A percentile compares a stretch with the other conserved stretches of the same genome.
These are phyloP conservation scores for Arthroderma sp. DNA, from an alignment of 2,329 filamentous ascomycete species.

Conservation along the genomic window DNA sequence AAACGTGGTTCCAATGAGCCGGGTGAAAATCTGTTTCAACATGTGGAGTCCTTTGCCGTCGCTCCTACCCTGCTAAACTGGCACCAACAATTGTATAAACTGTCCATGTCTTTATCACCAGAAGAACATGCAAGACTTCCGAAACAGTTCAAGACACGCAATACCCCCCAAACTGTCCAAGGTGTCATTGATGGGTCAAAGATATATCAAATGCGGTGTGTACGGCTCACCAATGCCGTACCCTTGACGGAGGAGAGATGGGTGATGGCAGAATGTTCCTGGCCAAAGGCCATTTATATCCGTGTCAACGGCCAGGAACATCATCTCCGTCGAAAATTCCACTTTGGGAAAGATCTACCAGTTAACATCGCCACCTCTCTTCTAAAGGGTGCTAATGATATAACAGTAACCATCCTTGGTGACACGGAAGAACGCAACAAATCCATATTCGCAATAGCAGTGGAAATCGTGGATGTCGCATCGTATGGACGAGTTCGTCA, in stretches of 20 bases:
- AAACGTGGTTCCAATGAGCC: neutral
- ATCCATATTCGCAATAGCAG: constrained; percentile 41
- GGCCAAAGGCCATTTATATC: constrained; percentile 61
- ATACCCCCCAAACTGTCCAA: constrained; percentile 21
- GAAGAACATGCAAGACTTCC: constrained; percentile 26
- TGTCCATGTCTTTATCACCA: constrained; percentile 27
- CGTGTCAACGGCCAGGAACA: constrained; percentile 52
- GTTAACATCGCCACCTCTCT: constrained; percentile 57
- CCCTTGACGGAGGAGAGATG: constrained; percentile 43
- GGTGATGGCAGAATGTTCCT: constrained; percentile 51
- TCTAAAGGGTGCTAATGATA: constrained; percentile 50
- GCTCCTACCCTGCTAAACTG: constrained; percentile 22
- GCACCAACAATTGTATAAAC: constrained; percentile 20
- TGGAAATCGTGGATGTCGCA: constrained; percentile 56
- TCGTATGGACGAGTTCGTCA: constrained; percentile 29
- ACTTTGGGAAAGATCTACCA: constrained; percentile 64
- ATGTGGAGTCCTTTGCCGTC: constrained; percentile 24
- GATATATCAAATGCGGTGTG: constrained; percentile 58
- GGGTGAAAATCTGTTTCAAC: constrained; percentile 24
- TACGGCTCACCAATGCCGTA: constrained; percentile 31
- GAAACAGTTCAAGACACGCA: constrained; percentile 11
- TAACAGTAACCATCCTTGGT: constrained; percentile 44
- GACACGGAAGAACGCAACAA: constrained; percentile 21
- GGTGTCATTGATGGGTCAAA: constrained; percentile 41
- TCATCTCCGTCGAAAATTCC: constrained; percentile 51